Percentiles rank a stretch among this genome's conserved stretches.
These are phyloP conservation scores for Ormosia semicastrata DNA, from an alignment of 306 rosid species.

Conservation along the genomic window DNA sequence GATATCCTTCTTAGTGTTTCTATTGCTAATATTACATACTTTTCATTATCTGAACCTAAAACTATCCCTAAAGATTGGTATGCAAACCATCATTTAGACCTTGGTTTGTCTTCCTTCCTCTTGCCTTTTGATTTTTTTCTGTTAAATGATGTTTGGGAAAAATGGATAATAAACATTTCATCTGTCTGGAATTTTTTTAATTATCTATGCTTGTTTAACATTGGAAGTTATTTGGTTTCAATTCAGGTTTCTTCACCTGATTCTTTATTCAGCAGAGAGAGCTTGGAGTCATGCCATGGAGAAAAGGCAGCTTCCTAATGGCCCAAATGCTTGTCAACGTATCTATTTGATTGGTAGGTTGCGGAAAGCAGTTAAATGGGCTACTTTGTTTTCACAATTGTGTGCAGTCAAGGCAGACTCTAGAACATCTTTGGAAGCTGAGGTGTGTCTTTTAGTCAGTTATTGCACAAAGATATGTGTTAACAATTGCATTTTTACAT, in stretches of 20 bases:
- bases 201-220: constrained; percentile 7
- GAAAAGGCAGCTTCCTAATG: constrained; percentile 93
- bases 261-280: constrained; percentile 91
- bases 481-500: not conserved
- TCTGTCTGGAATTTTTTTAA: not conserved
- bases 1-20: not conserved
- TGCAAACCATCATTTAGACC: not conserved
- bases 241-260: constrained; percentile 85
- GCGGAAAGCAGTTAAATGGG: constrained; percentile 97
- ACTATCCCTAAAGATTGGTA: not conserved
- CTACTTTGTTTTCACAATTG: constrained; percentile 80
- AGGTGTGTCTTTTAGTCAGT: constrained; percentile 52
- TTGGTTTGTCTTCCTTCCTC: not conserved
- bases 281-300: constrained; percentile 99
- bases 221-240: constrained; percentile 31
- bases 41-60: not conserved
- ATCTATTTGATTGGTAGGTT: constrained; percentile 96
- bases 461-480: not conserved
- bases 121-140: not conserved
- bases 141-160: not conserved
- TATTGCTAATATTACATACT: not conserved
- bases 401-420: constrained; percentile 90
- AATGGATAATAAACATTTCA: not conserved
- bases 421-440: constrained; percentile 96
- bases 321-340: constrained; percentile 84